These are phyloP conservation scores for Pythium grandisporangium DNA, from an alignment of 352 stramenopile species.

Conservation along the genomic window DNA sequence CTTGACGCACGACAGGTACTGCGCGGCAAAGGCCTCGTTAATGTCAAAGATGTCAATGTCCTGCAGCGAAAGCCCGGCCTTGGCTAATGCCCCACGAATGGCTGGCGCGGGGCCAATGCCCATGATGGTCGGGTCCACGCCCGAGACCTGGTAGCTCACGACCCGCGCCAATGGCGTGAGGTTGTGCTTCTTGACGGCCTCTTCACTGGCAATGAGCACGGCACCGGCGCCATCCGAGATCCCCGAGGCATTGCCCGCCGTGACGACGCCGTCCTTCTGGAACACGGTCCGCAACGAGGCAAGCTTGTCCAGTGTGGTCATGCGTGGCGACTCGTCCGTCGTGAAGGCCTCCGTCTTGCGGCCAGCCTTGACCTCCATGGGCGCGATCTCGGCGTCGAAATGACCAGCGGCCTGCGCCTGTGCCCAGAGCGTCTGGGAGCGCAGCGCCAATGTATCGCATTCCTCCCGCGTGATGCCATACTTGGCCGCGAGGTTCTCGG, in stretches of 20 bases:
- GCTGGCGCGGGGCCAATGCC: slow-evolving; percentile 95
- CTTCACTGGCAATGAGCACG: slow-evolving; percentile 92
- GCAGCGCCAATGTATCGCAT: slow-evolving; percentile 92
- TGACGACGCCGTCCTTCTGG: slow-evolving; percentile 97
- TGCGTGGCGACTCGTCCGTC: slow-evolving; percentile 70
- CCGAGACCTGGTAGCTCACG: slow-evolving; percentile 88
- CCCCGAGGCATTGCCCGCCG: slow-evolving; percentile 93
- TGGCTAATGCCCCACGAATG: slow-evolving; percentile 88
- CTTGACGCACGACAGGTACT: slow-evolving; percentile 95
- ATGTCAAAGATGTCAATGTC: slow-evolving; percentile 98
- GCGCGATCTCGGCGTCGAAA: slow-evolving; percentile 94
- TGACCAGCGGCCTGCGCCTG: slow-evolving; percentile 85
- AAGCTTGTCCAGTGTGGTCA: slow-evolving; percentile 79
- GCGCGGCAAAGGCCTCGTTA: slow-evolving; percentile 98
- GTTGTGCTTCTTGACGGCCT: slow-evolving; percentile 89
- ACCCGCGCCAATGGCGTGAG: slow-evolving; percentile 91
- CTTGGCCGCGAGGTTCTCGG: slow-evolving; percentile 96
- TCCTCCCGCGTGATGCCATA: slow-evolving; percentile 91
- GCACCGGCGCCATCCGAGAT: slow-evolving; percentile 96
- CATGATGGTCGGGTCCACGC: slow-evolving; percentile 96
- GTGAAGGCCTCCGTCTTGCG: slow-evolving; percentile 82
- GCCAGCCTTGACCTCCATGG: slow-evolving; percentile 87
- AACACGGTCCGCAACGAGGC: slow-evolving; percentile 94
- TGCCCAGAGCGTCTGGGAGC: slow-evolving; percentile 91
- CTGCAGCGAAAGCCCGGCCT: slow-evolving; percentile 80